Evolutionary conservation across 2,329 filamentous ascomycete genomes (phyloP), one percentile per base, ranked within the genome.

Genomic region (Thelonectria olida): DNA sequence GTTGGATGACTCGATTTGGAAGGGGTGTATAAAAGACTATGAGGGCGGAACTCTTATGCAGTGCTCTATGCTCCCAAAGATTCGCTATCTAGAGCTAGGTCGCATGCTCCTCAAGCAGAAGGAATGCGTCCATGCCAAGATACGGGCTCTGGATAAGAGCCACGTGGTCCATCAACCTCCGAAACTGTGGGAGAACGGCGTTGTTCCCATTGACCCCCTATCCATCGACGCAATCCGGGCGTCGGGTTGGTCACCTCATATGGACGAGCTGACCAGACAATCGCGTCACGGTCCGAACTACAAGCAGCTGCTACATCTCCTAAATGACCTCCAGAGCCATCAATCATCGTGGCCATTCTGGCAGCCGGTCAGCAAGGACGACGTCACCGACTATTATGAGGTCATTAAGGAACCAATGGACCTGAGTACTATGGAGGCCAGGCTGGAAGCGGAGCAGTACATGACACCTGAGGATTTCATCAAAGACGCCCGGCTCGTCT

Each of bases 1-100:
- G 0, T 86, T 99, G 1, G 92, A 95, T 60, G 91, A 90, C 71
- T 88, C 90, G 2, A 89, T 93, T 5, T 99, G 96, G 96, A 98
- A 98, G 96, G 96, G 96, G 3, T 99, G 98, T 73, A 99, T 99
- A 82, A 99, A 99, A 76, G 96, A 99, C 75, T 98, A 99, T 76
- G 95, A 98, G 79, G 96, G 96, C 60, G 96, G 96, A 60, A 98
- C 96, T 0, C 96, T 98, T 64, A 99, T 99, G 96, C 96, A 98
- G 80, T 99, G 96, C 74, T 92, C 91, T 53, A 98, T 99, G 96
- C 85, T 99, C 22, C 95, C 95, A 7, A 92, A 91, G 64, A 92
- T 98, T 54, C 91, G 95, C 48, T 98, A 98, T 78, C 89, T 99
- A 5, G 95, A 98, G 77, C 88, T 89, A 72, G 92, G 92, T 4